Base-by-base conservation (phyloP, 2,329 filamentous ascomycete species). In the Fusarium sp. region DNA sequence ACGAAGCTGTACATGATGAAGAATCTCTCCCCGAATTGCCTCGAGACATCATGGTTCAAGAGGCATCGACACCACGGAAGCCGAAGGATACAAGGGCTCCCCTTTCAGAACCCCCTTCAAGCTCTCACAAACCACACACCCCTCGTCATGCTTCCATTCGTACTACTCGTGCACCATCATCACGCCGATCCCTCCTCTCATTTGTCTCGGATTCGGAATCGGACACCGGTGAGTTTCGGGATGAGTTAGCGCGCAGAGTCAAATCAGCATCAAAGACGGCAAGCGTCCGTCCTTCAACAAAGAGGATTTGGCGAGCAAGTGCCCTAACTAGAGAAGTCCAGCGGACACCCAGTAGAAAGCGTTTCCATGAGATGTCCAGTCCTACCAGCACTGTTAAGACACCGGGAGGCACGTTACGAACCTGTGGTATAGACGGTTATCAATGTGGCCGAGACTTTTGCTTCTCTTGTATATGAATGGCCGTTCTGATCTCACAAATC, bases 381-480 rank as follows among this genome's bases (percentile, higher is more conserved):
- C 75, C 75, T 18, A 62, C 69, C 24, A 73, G 61, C 26, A 45
- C 63, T 38, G 75, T 84, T 9, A 82, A 82, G 72, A 89, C 87
- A 15, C 87, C 88, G 0, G 84, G 87, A 5, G 88, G 88, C 3
- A 85, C 85, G 20, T 73, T 84, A 73, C 82, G 87, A 58, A 82
- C 82, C 20, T 91, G 90, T 66, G 90, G 90, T 8, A 81, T 87
- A 71, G 84, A 86, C 72, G 89, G 87, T 18, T 91, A 87, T 77
- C 82, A 81, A 22, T 91, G 90, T 69, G 85, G 85, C 8, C 83
- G 87, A 61, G 86, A 89, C 69, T 91, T 91, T 80, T 91, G 90
- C 80, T 90, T 92, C 74, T 84, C 83, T 15, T 91, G 90, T 75
- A 81, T 89, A 66, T 83, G 66, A 66, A 57, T 15, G 7, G 28